phyloP scores from a whole-genome alignment of 306 rosid species.

The Corylus americana region DNA sequence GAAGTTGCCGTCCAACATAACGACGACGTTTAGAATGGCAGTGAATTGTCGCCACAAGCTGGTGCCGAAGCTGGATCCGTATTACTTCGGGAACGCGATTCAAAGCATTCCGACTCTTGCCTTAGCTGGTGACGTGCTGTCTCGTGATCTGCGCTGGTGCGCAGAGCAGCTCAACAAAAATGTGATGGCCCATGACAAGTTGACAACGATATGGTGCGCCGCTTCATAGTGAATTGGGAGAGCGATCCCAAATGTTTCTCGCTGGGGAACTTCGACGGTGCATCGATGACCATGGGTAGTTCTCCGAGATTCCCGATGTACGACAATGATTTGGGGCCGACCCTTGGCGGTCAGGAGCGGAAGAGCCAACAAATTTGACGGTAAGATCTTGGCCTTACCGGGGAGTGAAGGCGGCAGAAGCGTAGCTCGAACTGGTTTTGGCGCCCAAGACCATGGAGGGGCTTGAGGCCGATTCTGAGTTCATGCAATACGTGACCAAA shows the following conservation, averaged over 20 bases:
- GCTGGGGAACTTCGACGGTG: slow-evolving; percentile 80
- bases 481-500: slow-evolving; percentile 58
- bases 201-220: slow-evolving; percentile 51
- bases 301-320: slow-evolving; percentile 96
- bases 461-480: slow-evolving; percentile 69
- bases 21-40: slow-evolving; percentile 86
- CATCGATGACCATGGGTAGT: slow-evolving; percentile 84
- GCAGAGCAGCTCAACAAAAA: slow-evolving; percentile 68
- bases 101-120: slow-evolving; percentile 75
- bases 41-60: slow-evolving; percentile 71
- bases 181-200: slow-evolving; percentile 53
- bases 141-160: slow-evolving; percentile 66
- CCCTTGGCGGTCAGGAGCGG: slow-evolving; percentile 90
- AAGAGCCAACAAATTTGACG: slow-evolving; percentile 55
- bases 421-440: slow-evolving; percentile 82
- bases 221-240: slow-evolving; percentile 74
- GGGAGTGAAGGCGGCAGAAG: slow-evolving; percentile 75
- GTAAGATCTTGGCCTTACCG: slow-evolving; percentile 68
- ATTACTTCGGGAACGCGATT: slow-evolving; percentile 90
- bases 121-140: slow-evolving; percentile 48
- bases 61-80: slow-evolving; percentile 61
- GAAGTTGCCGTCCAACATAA: slow-evolving; percentile 48
- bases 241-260: slow-evolving; percentile 69
- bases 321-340: slow-evolving; percentile 75
- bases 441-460: slow-evolving; percentile 71